phyloP scores from a whole-genome alignment of 1,284 basidiomycete genomes.

The Leccinum angustisporum region DNA sequence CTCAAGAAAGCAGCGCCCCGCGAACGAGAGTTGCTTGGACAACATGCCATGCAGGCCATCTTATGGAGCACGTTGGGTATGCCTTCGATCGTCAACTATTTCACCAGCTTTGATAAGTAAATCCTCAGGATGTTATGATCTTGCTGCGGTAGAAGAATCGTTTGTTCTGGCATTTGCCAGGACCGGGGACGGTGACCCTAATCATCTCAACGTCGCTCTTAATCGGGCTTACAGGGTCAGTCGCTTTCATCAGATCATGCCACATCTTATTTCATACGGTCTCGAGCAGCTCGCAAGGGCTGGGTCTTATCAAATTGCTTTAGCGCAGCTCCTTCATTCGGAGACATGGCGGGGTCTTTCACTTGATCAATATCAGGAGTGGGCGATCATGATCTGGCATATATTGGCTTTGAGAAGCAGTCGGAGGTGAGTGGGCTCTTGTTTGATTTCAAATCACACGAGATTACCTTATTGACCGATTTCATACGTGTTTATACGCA shows the following conservation, averaged over 20 bases:
- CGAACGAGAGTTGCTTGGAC: constrained; percentile 65
- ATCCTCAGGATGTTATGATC: constrained; percentile 58
- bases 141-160: constrained; percentile 67
- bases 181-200: constrained; percentile 57
- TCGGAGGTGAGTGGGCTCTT: constrained; percentile 52
- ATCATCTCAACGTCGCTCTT: constrained; percentile 56
- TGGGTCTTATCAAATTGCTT: constrained; percentile 60
- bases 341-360: constrained; percentile 66
- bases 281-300: constrained; percentile 60
- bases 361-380: constrained; percentile 61
- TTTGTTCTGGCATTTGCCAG: constrained; percentile 67
- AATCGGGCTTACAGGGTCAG: constrained; percentile 65
- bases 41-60: constrained; percentile 69
- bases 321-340: constrained; percentile 65
- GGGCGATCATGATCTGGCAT: constrained; percentile 77
- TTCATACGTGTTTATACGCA: constrained; percentile 24
- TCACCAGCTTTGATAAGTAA: constrained; percentile 4
- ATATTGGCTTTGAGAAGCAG: constrained; percentile 65
- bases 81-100: neutral
- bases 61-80: constrained; percentile 70
- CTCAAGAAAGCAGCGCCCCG: constrained; percentile 47
- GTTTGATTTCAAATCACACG: constrained; percentile 10
- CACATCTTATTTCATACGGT: constrained; percentile 16
- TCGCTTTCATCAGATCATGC: constrained; percentile 13
- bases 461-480: constrained; percentile 24